A percentile compares a stretch with the other conserved stretches of the same genome.
Evolutionary conservation across 768 basidiomycete genomes (phyloP).

Genomic region (Mycena vitilis): DNA sequence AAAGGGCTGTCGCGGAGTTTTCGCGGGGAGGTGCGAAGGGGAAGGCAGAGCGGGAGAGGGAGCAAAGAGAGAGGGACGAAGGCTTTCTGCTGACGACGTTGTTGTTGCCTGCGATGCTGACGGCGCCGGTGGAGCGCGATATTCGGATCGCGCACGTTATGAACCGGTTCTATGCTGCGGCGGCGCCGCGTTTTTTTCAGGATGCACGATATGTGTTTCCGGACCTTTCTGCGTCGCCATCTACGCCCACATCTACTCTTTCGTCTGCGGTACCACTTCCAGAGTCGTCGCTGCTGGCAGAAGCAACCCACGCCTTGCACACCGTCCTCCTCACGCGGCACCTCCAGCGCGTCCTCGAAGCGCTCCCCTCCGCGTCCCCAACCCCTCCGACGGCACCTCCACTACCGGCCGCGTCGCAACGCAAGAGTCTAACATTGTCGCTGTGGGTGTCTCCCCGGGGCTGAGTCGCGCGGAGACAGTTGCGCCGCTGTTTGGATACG

Average conservation of each 20-base stretch:
- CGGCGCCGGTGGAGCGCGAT: constrained; percentile 88
- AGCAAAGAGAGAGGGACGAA: constrained; percentile 33
- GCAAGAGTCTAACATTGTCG: constrained; percentile 80
- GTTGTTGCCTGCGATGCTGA: constrained; percentile 82
- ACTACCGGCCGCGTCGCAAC: constrained; percentile 34
- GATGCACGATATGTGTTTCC: neutral
- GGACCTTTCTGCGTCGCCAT: constrained; percentile 41
- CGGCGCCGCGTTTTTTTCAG: constrained; percentile 44
- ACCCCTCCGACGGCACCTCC: constrained; percentile 22
- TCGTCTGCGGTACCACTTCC: too few relatives aligned
- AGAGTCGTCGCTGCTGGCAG: constrained; percentile 57
- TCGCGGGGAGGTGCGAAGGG: constrained; percentile 7
- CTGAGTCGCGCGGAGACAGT: constrained; percentile 79
- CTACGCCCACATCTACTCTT: constrained; percentile 36
- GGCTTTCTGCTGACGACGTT: constrained; percentile 81
- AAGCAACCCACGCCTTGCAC: constrained; percentile 76
- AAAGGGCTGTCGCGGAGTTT: too few relatives aligned
- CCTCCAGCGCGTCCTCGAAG: constrained; percentile 86
- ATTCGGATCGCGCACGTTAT: constrained; percentile 90
- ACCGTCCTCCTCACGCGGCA: constrained; percentile 76
- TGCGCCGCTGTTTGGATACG: constrained; percentile 55
- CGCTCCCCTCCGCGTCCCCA: constrained; percentile 69
- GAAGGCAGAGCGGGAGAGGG: constrained; percentile 16
- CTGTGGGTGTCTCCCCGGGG: constrained; percentile 80
- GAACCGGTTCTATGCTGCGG: constrained; percentile 92